Conservation (phyloP, 1,284 basidiomycete genomes). For the Porodaedalea pini region DNA sequence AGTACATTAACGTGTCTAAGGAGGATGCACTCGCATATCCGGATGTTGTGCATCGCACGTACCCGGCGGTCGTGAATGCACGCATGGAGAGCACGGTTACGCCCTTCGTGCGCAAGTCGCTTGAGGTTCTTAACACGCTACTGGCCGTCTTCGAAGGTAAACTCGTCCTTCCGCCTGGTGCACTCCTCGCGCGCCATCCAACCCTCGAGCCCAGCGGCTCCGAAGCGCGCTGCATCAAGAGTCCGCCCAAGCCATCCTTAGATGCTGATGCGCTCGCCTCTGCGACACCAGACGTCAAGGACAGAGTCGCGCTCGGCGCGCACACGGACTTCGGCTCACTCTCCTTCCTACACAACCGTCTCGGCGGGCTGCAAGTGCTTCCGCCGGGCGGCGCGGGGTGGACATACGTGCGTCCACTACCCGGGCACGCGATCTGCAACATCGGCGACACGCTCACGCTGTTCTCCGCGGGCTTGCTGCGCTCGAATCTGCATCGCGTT, state of each 20-base stretch:
- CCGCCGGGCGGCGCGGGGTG: slow-evolving; percentile 58
- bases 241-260: slow-evolving; percentile 34
- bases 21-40: slow-evolving; percentile 63
- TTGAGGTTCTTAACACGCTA: slow-evolving; percentile 51
- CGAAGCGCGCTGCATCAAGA: slow-evolving; percentile 56
- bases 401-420: slow-evolving; percentile 65
- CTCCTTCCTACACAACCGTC: slow-evolving; percentile 65
- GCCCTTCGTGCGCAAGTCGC: slow-evolving; percentile 56
- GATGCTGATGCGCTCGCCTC: neutral
- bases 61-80: slow-evolving; percentile 49
- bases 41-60: slow-evolving; percentile 44
- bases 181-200: slow-evolving; percentile 45
- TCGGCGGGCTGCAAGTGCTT: slow-evolving; percentile 70
- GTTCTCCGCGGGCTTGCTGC: slow-evolving; percentile 55
- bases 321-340: too few relatives aligned
- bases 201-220: slow-evolving; percentile 50
- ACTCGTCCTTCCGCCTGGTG: slow-evolving; percentile 52
- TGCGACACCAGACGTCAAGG: slow-evolving; percentile 1
- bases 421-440: slow-evolving; percentile 58
- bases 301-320: slow-evolving; percentile 40
- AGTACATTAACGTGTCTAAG: slow-evolving; percentile 65
- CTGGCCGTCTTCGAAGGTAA: slow-evolving; percentile 53
- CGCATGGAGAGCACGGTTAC: slow-evolving; percentile 46
- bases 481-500: slow-evolving; percentile 55
- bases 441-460: slow-evolving; percentile 55